Evolutionary conservation across 495 filamentous ascomycete genomes (phyloP).

Genomic region (Penicillium bialowiezense): DNA sequence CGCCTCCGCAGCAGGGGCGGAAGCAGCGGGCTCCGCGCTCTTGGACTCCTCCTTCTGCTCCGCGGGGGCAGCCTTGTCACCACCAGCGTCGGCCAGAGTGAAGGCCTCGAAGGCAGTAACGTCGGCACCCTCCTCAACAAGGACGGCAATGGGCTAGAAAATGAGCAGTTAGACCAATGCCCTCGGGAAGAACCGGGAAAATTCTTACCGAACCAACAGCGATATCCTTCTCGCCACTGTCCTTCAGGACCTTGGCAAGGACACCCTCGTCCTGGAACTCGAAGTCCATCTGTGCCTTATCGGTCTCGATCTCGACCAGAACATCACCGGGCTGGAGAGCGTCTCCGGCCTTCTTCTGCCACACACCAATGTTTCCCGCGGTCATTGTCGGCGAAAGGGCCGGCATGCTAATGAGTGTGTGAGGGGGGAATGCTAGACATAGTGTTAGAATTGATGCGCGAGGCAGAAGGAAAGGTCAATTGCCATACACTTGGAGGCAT

Average conservation of each 20-base stretch:
- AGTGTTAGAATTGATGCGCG: constrained; percentile 19
- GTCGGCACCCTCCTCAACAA: constrained; percentile 88
- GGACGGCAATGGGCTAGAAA: constrained; percentile 84
- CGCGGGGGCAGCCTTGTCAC: constrained; percentile 63
- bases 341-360: constrained; percentile 97
- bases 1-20: constrained; percentile 53
- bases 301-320: constrained; percentile 99
- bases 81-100: constrained; percentile 85
- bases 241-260: constrained; percentile 91
- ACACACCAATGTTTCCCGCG: constrained; percentile 90
- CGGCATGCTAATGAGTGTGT: constrained; percentile 96
- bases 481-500: constrained; percentile 72
- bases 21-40: constrained; percentile 56
- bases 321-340: constrained; percentile 87
- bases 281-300: constrained; percentile 99
- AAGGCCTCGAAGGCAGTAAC: constrained; percentile 85
- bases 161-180: constrained; percentile 2
- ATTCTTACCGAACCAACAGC: constrained; percentile 85
- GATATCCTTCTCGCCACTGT: constrained; percentile 91
- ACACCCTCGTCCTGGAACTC: constrained; percentile 99
- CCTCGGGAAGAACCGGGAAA: constrained; percentile 26
- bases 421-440: constrained; percentile 74
- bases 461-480: constrained; percentile 8
- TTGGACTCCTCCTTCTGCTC: constrained; percentile 65
- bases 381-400: constrained; percentile 98